Percentiles rank a stretch among this genome's conserved stretches.
Conservation (phyloP, 78 protist genomes). For the Fonticula alba region DNA sequence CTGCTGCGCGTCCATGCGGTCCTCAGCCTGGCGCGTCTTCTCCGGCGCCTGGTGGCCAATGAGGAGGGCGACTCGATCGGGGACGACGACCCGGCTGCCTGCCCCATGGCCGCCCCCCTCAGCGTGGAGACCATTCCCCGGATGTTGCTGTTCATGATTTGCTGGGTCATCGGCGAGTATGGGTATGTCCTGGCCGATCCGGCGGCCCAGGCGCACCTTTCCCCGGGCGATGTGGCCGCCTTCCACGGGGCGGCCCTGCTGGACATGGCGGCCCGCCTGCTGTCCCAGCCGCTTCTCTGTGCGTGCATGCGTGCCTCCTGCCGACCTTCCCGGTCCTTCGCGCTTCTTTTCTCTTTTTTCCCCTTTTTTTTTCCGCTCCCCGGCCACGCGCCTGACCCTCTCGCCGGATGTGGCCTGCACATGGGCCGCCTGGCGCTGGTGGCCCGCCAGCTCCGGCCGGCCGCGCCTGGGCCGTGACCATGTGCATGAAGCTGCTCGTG, state of each 20-base stretch:
- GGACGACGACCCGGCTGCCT: background rate
- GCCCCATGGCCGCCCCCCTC: too few species aligned
- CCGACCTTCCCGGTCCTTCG: too few species aligned
- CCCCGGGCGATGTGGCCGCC: background rate
- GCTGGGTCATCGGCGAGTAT: constrained; percentile 62
- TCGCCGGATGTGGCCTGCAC: too few species aligned
- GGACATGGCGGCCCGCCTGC: constrained; percentile 27
- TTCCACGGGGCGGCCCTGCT: constrained; percentile 19
- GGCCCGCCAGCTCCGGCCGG: too few species aligned
- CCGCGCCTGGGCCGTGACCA: too few species aligned
- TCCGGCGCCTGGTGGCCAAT: background rate
- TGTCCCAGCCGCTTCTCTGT: too few species aligned
- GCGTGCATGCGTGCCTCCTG: too few species aligned
- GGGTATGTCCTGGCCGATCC: constrained; percentile 21
- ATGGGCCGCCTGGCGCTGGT: too few species aligned
- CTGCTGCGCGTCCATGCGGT: constrained; percentile 26
- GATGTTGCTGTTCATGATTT: constrained; percentile 2
- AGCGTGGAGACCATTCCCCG: constrained; percentile 10
- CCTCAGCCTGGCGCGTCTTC: constrained; percentile 2
- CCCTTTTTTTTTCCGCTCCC: too few species aligned
- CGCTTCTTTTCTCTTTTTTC: too few species aligned
- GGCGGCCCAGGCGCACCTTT: background rate
- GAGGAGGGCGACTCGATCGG: background rate
- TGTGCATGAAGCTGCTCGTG: too few species aligned
- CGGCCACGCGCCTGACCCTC: too few species aligned